Evolutionary conservation across 495 filamentous ascomycete genomes (phyloP), one percentile per base, ranked within the genome.

Genomic region (Pyrenula aspistea): DNA sequence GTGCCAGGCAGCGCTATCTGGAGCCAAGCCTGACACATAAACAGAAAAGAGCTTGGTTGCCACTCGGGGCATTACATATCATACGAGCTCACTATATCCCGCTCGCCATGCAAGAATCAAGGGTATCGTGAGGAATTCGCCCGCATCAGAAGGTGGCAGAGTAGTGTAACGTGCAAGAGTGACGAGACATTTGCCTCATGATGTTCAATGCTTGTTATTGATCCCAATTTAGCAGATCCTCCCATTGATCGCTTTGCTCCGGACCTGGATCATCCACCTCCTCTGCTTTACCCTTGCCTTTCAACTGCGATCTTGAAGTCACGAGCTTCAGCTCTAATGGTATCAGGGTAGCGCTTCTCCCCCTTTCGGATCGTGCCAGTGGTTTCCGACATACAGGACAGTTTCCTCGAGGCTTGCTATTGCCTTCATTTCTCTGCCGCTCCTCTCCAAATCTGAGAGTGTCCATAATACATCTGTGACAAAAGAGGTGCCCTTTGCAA

Each of bases 401-500:
- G 36, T 68, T 70, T 0, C 70, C 70, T 49, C 62, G 65, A 51
- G 53, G 56, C 42, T 31, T 49, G 62, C 71, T 71, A 15, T 59
- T 57, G n/a, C 62, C 65, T 4, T 60, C 59, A 11, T 65, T 62
- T 2, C 52, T 24, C 12, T 68, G 62, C 60, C 69, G 67, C 25
- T 77, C 75, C 59, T 82, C 78, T 49, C 71, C 72, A 24, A 86
- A 82, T 53, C 84, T 78, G 12, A 95, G 74, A 4, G 87, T 82
- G 24, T 85, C 80, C 58, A 86, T 84, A 4, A 95, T 80, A 65
- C 90, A 95, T 24, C 81, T 81, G 59, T 87, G 82, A 62, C 90
- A 95, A 69, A 92, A 94, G 11, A 95, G 74, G 68, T 95, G 90
- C 1, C 89, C 89, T 94, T 49, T 22, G 51, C 53, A 51, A 59